phyloP scores from a whole-genome alignment of 768 basidiomycete species.

The Podaxis rugospora region DNA sequence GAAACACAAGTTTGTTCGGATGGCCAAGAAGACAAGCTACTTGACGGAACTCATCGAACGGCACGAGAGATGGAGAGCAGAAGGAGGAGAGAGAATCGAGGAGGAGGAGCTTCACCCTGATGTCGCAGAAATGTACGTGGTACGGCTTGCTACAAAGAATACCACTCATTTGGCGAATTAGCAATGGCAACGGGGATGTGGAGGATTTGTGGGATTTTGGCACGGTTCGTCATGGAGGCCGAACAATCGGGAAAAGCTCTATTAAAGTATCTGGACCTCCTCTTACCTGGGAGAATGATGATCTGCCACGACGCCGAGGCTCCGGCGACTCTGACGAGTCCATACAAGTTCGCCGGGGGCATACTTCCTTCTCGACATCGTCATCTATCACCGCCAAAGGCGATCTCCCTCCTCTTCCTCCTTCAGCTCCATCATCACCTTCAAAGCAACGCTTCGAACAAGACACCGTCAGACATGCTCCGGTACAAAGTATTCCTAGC shows the following conservation, averaged over 20 bases:
- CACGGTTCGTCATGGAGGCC: constrained; percentile 76
- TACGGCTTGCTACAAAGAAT: neutral
- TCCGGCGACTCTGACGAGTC: constrained; percentile 35
- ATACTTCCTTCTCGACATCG: constrained; percentile 25
- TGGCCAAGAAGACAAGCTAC: constrained; percentile 93
- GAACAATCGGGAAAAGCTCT: constrained; percentile 69
- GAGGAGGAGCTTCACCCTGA: constrained; percentile 62
- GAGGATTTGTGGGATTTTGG: constrained; percentile 98
- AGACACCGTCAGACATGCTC: constrained; percentile 65
- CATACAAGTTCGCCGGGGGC: constrained; percentile 26
- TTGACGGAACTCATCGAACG: constrained; percentile 94
- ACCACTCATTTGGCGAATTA: constrained; percentile 20
- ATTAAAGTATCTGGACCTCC: constrained; percentile 61
- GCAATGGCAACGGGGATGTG: constrained; percentile 51
- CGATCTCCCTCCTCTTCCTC: constrained; percentile 59
- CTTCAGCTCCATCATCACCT: constrained; percentile 20
- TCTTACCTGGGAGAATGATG: constrained; percentile 79
- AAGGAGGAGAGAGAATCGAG: constrained; percentile 74
- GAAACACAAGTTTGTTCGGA: constrained; percentile 93
- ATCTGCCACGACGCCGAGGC: constrained; percentile 29
- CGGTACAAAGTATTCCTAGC: constrained; percentile 19
- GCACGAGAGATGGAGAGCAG: constrained; percentile 88
- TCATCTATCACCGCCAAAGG: constrained; percentile 49
- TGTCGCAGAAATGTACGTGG: constrained; percentile 56
- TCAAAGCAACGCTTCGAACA: constrained; percentile 41